Conservation (phyloP, 2,329 filamentous ascomycete species). For the Penicillium italicum region DNA sequence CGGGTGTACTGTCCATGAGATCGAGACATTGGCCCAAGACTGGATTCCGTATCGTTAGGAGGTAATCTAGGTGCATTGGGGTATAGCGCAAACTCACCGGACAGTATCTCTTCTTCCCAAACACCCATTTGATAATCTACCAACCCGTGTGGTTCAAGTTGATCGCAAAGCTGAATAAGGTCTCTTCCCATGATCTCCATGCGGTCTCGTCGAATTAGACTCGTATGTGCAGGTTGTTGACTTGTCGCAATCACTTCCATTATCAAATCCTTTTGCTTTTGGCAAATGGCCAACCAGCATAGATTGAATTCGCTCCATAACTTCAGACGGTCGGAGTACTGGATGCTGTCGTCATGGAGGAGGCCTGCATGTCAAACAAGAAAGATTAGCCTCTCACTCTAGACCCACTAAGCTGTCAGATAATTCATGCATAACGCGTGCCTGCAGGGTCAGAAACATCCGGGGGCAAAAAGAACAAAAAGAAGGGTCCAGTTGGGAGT, state of each 20-base stretch:
- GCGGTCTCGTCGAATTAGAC: constrained; percentile 63
- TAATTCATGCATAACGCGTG: constrained; percentile 17
- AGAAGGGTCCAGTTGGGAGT: constrained; percentile 14
- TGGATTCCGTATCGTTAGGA: constrained; percentile 21
- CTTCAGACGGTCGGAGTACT: constrained; percentile 72
- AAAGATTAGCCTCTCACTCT: constrained; percentile 17
- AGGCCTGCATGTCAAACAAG: constrained; percentile 59
- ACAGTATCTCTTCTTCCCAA: constrained; percentile 88
- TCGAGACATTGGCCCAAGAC: constrained; percentile 55
- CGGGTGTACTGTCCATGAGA: constrained; percentile 44
- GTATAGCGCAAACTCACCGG: constrained; percentile 56
- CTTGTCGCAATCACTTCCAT: constrained; percentile 58
- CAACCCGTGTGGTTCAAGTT: constrained; percentile 83
- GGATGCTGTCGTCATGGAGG: constrained; percentile 72
- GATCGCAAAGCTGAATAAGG: constrained; percentile 76
- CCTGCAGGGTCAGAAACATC: constrained; percentile 8
- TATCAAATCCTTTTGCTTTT: constrained; percentile 75
- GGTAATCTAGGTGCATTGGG: background rate
- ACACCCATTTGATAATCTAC: constrained; percentile 98
- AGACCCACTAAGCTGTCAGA: constrained; percentile 1
- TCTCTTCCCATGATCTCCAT: constrained; percentile 79
- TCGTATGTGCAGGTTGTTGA: constrained; percentile 55
- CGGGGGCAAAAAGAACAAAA: background rate
- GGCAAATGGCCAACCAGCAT: constrained; percentile 79
- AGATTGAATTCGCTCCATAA: constrained; percentile 95